Evolutionary conservation across 208 protist species (phyloP).

Genomic region (Trypanosoma scelopori): DNA sequence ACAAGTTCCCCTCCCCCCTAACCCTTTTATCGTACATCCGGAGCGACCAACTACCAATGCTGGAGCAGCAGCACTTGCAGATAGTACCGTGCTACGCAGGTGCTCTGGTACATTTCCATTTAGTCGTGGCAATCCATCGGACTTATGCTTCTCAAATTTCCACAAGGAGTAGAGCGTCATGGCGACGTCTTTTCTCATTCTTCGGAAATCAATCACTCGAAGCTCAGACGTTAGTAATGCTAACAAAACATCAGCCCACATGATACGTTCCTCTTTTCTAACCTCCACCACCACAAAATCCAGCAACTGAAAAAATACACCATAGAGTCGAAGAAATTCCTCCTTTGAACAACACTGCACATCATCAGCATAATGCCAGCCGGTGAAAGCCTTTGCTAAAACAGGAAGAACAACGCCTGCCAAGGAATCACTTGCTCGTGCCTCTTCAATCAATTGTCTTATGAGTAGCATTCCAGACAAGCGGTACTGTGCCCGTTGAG

Average conservation of each 20-base stretch:
- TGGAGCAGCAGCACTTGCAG: conserved; percentile 33
- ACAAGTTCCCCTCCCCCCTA: conserved; percentile 64
- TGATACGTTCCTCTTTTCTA: conserved; percentile 15
- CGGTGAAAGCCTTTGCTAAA: conserved; percentile 74
- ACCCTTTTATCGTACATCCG: conserved; percentile 51
- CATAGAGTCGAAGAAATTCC: conserved; percentile 71
- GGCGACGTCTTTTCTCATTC: conserved; percentile 38
- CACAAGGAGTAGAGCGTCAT: conserved; percentile 30
- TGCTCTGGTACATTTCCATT: conserved; percentile 56
- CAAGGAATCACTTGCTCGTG: conserved; percentile 45
- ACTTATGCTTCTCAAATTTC: conserved; percentile 30
- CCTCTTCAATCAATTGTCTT: conserved; percentile 76
- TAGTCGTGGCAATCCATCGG: conserved; percentile 28
- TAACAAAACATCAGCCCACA: conserved; percentile 63
- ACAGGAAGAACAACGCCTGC: conserved; percentile 67
- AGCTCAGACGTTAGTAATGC: conserved; percentile 60
- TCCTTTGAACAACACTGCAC: conserved; percentile 85
- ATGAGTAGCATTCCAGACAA: conserved; percentile 75
- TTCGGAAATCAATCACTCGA: conserved; percentile 56
- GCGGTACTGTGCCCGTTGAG: conserved; percentile 65
- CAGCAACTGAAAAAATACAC: conserved; percentile 78
- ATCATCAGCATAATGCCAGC: conserved; percentile 82
- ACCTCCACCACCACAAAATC: conserved; percentile 43
- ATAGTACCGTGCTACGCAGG: conserved; percentile 50
- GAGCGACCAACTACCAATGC: conserved; percentile 52